Percentiles rank a stretch among this genome's conserved stretches.
phyloP scores from a whole-genome alignment of 768 basidiomycete genomes.

The Hortiboletus flavorubellus region DNA sequence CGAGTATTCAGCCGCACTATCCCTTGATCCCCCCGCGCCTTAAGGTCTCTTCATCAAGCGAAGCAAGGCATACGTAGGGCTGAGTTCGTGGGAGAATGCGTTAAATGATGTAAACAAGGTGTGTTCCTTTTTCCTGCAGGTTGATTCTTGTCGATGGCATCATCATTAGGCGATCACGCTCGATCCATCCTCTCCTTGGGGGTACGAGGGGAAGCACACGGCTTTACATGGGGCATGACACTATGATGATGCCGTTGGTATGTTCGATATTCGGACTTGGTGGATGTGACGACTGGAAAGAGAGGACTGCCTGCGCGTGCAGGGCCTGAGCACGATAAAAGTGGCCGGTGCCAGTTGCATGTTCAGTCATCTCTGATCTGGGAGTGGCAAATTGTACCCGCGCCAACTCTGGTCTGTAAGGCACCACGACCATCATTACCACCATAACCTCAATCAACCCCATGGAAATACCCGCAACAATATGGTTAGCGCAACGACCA shows the following conservation, averaged over 20 bases:
- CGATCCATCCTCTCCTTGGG: too few species aligned
- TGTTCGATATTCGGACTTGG: conserved; percentile 58
- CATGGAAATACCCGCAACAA: background rate
- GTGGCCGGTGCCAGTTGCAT: conserved; percentile 19
- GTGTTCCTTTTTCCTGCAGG: background rate
- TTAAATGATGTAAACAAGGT: background rate
- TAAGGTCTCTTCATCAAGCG: background rate
- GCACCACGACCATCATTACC: background rate
- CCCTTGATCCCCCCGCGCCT: background rate
- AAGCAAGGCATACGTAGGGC: background rate
- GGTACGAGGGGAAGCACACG: too few species aligned
- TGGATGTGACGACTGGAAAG: conserved; percentile 45
- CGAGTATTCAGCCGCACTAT: background rate
- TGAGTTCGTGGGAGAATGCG: background rate
- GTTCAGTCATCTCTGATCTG: background rate
- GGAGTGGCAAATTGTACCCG: too few species aligned
- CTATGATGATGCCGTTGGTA: background rate
- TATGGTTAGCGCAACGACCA: conserved; percentile 40
- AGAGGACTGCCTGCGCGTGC: conserved; percentile 40
- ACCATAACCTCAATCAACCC: too few species aligned
- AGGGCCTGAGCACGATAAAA: conserved; percentile 45
- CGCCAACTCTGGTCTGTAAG: too few species aligned
- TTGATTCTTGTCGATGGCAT: too few species aligned
- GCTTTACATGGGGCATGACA: too few species aligned
- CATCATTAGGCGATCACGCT: too few species aligned